These are phyloP conservation scores for Dothideomycetidae sp. DNA, from an alignment of 2,329 filamentous ascomycete genomes.

Conservation along the genomic window DNA sequence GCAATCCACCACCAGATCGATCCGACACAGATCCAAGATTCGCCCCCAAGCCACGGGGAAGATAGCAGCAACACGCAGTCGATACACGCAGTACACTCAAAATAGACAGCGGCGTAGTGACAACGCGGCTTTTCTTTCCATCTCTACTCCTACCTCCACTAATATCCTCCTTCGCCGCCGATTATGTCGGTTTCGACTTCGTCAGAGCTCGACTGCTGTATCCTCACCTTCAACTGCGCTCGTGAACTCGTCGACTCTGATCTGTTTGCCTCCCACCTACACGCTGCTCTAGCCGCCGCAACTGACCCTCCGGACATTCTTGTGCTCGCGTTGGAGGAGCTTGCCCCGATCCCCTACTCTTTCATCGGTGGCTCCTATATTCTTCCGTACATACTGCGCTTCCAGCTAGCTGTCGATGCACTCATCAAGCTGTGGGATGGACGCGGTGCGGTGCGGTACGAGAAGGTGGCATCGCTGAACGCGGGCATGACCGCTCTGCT, in stretches of 20 bases:
- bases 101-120: too few relatives aligned
- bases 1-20: too few relatives aligned
- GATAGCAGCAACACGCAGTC: too few relatives aligned
- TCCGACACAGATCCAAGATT: too few relatives aligned
- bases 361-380: slow-evolving; percentile 78
- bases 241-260: slow-evolving; percentile 54
- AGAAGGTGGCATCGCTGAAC: slow-evolving; percentile 55
- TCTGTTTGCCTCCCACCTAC: slow-evolving; percentile 51
- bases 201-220: slow-evolving; percentile 49
- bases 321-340: slow-evolving; percentile 65
- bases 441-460: slow-evolving; percentile 44
- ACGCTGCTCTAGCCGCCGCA: slow-evolving; percentile 26
- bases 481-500: slow-evolving; percentile 83
- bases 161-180: too few relatives aligned
- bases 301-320: slow-evolving; percentile 50
- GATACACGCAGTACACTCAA: too few relatives aligned
- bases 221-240: slow-evolving; percentile 83
- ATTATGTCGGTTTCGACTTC: too few relatives aligned
- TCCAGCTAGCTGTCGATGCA: slow-evolving; percentile 48
- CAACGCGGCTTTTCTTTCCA: too few relatives aligned
- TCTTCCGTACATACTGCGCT: slow-evolving; percentile 57
- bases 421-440: slow-evolving; percentile 28
- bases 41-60: too few relatives aligned
- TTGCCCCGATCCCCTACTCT: slow-evolving; percentile 68
- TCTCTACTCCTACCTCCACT: too few relatives aligned